phyloP scores from a whole-genome alignment of 257 asterid species.

The Fraxinus americana region DNA sequence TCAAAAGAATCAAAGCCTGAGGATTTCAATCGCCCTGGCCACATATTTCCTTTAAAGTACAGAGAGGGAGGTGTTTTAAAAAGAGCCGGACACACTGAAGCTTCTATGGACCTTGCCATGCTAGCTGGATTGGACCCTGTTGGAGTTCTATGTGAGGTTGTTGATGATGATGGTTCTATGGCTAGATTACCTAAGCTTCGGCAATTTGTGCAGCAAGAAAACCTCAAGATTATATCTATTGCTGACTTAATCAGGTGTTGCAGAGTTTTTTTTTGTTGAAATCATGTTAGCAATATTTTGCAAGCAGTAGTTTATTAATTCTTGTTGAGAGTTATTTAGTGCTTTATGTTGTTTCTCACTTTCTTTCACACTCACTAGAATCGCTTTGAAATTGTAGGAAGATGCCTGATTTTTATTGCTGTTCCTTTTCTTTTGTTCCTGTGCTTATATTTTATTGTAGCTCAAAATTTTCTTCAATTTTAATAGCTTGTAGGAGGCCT shows the following conservation, averaged over 20 bases:
- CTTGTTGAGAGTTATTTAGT: neutral
- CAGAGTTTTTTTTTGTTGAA: neutral
- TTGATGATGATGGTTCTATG: slow-evolving; percentile 99
- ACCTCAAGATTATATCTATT: slow-evolving; percentile 76
- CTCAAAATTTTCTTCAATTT: slow-evolving; percentile 1
- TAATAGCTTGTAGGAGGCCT: slow-evolving; percentile 13
- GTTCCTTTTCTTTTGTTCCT: neutral
- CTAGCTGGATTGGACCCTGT: slow-evolving; percentile 88
- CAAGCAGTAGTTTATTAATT: neutral
- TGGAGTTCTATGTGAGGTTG: slow-evolving; percentile 90
- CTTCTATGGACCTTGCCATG: slow-evolving; percentile 85
- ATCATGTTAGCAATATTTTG: neutral
- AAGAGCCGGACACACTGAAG: slow-evolving; percentile 99
- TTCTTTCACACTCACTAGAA: neutral
- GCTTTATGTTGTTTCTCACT: neutral
- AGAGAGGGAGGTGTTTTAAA: slow-evolving; percentile 94
- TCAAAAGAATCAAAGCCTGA: slow-evolving; percentile 79
- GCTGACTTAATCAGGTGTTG: slow-evolving; percentile 89
- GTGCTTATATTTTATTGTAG: slow-evolving; percentile 11
- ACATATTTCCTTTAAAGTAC: slow-evolving; percentile 92
- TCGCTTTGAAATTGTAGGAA: neutral
- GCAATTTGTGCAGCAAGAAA: slow-evolving; percentile 63
- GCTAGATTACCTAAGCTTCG: slow-evolving; percentile 88
- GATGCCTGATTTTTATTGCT: neutral
- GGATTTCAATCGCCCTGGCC: slow-evolving; percentile 98